phyloP scores from a whole-genome alignment of 1,139 yeast genomes.

The Taphrina wiesneri region DNA sequence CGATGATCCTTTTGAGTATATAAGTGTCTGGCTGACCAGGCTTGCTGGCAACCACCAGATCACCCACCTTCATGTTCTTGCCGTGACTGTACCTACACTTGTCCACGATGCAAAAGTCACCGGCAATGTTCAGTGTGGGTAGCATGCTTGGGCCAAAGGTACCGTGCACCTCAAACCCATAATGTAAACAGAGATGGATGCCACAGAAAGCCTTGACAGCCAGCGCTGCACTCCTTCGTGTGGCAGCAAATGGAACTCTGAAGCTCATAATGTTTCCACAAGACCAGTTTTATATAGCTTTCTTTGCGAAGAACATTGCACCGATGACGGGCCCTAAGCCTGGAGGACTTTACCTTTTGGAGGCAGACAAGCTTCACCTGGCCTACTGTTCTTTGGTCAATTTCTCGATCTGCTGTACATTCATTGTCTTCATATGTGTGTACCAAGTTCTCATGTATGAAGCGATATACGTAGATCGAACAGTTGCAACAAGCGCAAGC shows the following conservation, averaged over 20 bases:
- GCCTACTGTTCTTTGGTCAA: no score
- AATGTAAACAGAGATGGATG: conserved; percentile 13
- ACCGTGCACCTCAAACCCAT: conserved; percentile 23
- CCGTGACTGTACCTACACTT: conserved; percentile 61
- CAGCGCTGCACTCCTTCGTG: background rate
- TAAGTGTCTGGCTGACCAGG: conserved; percentile 86
- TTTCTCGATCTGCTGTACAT: no score
- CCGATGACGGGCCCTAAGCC: no score
- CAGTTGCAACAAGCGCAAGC: no score
- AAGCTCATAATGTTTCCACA: no score
- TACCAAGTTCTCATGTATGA: no score
- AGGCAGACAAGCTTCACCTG: no score
- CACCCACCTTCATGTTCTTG: conserved; percentile 69
- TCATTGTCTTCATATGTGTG: no score
- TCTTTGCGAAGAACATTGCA: no score
- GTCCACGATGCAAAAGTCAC: conserved; percentile 79
- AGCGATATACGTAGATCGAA: no score
- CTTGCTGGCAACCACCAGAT: conserved; percentile 80
- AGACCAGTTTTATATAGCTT: no score
- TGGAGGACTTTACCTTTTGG: no score
- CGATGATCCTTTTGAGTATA: conserved; percentile 89
- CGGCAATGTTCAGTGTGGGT: conserved; percentile 73
- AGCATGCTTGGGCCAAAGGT: conserved; percentile 83
- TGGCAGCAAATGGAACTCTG: background rate
- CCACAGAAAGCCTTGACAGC: conserved; percentile 22